phyloP scores from a whole-genome alignment of 345 rosid species.

The Citrus maxima region DNA sequence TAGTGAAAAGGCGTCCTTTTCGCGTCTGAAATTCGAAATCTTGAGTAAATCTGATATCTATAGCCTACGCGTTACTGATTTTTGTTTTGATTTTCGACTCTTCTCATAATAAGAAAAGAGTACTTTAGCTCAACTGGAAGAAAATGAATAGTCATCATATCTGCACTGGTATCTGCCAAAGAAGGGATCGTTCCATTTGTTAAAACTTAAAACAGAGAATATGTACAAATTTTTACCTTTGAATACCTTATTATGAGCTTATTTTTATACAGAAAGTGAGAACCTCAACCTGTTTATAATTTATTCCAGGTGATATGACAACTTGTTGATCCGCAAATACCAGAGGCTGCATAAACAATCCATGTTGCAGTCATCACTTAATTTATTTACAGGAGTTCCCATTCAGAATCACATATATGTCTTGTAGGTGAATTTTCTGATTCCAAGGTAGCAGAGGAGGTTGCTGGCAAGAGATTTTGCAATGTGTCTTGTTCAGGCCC shows the following conservation, averaged over 20 bases:
- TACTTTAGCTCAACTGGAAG: background rate
- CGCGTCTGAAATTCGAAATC: no score
- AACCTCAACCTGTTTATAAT: slow-evolving; percentile 3
- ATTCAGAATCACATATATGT: slow-evolving; percentile 37
- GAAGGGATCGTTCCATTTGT: background rate
- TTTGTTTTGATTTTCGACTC: background rate
- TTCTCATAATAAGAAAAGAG: background rate
- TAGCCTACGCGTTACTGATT: background rate
- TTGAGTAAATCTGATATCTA: no score
- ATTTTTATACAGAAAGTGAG: background rate
- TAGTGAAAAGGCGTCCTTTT: no score
- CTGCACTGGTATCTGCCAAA: no score
- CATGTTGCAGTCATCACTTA: background rate
- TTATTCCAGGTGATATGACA: background rate
- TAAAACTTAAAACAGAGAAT: background rate
- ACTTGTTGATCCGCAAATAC: slow-evolving; percentile 7
- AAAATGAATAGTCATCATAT: background rate
- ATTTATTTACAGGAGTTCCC: slow-evolving; percentile 63
- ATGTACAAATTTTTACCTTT: background rate
- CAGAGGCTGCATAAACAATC: background rate
- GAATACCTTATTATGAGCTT: background rate
- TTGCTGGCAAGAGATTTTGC: slow-evolving; percentile 18
- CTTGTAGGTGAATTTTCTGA: slow-evolving; percentile 15
- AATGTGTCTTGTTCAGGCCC: slow-evolving; percentile 24
- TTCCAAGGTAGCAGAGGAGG: slow-evolving; percentile 14